Evolutionary conservation across 225 moss, liverwort and hornwort species (phyloP).

Genomic region (Lunularia cruciata): DNA sequence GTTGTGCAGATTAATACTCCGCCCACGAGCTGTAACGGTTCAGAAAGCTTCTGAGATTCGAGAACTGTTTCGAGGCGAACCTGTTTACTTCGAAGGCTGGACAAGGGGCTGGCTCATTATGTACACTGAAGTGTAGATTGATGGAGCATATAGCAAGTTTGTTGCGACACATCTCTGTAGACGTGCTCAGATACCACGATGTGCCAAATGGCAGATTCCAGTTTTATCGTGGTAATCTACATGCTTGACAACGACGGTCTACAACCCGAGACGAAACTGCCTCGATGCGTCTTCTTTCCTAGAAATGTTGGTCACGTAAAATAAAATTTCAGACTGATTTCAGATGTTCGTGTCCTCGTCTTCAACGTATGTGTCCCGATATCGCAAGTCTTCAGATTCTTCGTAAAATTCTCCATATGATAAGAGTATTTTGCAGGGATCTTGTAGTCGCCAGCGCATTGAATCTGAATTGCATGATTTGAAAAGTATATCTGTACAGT

Average conservation of each 20-base stretch:
- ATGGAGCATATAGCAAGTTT: neutral
- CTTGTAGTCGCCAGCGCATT: no score
- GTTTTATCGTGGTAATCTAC: neutral
- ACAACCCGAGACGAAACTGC: neutral
- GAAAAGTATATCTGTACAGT: no score
- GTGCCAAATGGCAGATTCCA: neutral
- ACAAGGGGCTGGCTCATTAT: neutral
- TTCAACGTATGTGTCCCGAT: no score
- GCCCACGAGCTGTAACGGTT: neutral
- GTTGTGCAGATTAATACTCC: slow-evolving; percentile 8
- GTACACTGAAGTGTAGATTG: neutral
- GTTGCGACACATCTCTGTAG: no score
- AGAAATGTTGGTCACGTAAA: neutral
- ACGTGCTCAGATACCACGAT: neutral
- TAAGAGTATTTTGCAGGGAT: no score
- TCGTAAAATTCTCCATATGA: no score
- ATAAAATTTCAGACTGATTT: neutral
- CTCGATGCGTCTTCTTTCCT: neutral
- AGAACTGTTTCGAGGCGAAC: neutral
- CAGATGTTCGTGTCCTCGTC: no score
- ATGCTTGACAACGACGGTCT: neutral
- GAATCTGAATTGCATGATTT: no score
- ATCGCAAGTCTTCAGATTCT: no score
- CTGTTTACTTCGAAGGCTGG: neutral
- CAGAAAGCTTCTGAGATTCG: neutral